Base-by-base conservation (phyloP, 306 rosid genomes). In the Geum urbanum region DNA sequence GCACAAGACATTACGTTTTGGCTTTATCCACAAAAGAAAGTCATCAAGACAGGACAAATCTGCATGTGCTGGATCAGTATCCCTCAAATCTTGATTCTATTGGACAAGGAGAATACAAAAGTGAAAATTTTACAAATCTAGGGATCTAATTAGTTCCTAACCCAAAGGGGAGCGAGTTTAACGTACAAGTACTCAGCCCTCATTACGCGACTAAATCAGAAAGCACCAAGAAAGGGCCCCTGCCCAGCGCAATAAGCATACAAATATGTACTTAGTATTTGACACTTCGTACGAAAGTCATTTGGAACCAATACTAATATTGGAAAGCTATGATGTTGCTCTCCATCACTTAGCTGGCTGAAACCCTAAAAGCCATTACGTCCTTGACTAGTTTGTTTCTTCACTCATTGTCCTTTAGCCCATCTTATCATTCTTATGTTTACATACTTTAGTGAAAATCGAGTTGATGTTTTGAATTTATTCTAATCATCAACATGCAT, bases 241-340 rank as follows among this genome's bases (percentile, higher is more conserved):
- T 62, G 76, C 13, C 74, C 39, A 37, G 52, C 59, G 67, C 81
- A 13, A 70, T 62, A 54, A 16, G 40, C 74, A 75, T 35, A 70
- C 61, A 71, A 32, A 66, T 72, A 63, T 69, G 73, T 41, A 22
- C 44, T 41, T 22, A 22, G 15, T 54, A 58, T 65, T 27, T 73
- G 85, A 80, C 81, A 76, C 60, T 54, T 70, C 27, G 24, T 60
- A 20, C 51, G 54, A 85, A 83, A 81, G 85, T 73, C 70, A 9
- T 76, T 51, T 72, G 72, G 75, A 81, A 76, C 65, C 70, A 24
- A 57, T 82, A 41, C 92, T 47, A 71, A 13, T 71, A 59, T 71
- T 69, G 74, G 84, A 76, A 81, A 82, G 76, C 72, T 76, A 27
- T 27, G 41, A 22, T 72, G 65, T 73, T 60, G 76, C 72, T 69